Base-by-base conservation (phyloP, 768 basidiomycete genomes). In the Amylocystis lapponica region DNA sequence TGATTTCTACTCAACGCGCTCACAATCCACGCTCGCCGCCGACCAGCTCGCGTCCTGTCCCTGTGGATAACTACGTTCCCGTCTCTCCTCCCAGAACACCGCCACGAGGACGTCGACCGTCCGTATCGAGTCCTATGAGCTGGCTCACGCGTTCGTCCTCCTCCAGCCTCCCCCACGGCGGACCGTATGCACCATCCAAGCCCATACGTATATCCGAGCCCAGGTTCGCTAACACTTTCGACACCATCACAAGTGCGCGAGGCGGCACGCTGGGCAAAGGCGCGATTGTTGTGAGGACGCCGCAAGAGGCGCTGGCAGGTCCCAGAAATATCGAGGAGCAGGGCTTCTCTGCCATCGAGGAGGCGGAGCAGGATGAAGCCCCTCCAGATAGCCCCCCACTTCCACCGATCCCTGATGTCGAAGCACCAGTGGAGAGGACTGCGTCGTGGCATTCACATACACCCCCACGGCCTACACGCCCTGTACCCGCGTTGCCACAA, bases 201-300 rank as follows among this genome's bases (percentile, higher is more conserved):
- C 67, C 72, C 27, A 53, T 63, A 9, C 67, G 69, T 35, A 65
- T 70, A 39, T 73, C 71, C 5, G 74, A 75, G 54, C 69, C 73
- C 14, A 65, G 66, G 40, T 44, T 66, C 6, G 49, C 59, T 7
- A 60, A 60, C 48, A 60, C 60, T 33, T 47, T 68, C 4, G 65
- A 68, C 10, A 55, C 56, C 4, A 42, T 67, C 23, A 32, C 39
- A 39, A 27, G 45, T 17, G 56, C 47, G 12, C 72, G 77, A 11
- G 69, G 62, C 32, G 78, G 78, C 2, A 60, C 66, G 3, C 72
- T 86, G 16, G 86, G 84, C n/a, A 58, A 74, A 16, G 86, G 87
- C 30, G 87, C 87, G 12, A 81, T 72, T 2, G 68, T 91, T 23
- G 87, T 90, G 27, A 70, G 81, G 44, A 90, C 88, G 0, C 88